Percentiles rank a stretch among this genome's conserved stretches.
These are phyloP conservation scores for Metroxylon sagu DNA, from an alignment of 176 grass and related monocot genomes.

Conservation along the genomic window DNA sequence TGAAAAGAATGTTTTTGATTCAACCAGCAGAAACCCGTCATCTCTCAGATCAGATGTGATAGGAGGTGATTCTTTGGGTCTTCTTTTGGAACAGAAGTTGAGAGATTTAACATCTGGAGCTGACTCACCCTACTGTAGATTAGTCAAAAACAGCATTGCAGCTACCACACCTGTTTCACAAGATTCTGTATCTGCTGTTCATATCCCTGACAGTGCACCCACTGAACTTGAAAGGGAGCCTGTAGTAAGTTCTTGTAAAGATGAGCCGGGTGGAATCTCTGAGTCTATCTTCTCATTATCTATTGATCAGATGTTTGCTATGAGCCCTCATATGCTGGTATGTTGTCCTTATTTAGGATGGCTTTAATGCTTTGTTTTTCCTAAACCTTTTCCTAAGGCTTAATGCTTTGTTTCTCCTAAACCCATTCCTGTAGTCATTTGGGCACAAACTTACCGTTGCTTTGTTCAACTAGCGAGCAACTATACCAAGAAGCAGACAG, in stretches of 20 bases:
- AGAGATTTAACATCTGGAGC: conserved; percentile 50
- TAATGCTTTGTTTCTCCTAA: no score
- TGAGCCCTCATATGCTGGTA: conserved; percentile 33
- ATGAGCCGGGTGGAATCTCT: conserved; percentile 18
- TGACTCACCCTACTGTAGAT: conserved; percentile 40
- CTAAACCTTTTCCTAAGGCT: no score
- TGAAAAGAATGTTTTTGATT: conserved; percentile 28
- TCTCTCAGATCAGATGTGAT: conserved; percentile 40
- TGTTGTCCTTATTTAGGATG: neutral
- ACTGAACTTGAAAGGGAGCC: conserved; percentile 19
- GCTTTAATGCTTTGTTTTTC: no score
- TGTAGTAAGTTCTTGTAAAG: conserved; percentile 24
- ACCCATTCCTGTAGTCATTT: no score
- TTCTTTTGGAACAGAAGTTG: conserved; percentile 70
- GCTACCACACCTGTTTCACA: conserved; percentile 20
- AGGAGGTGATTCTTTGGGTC: conserved; percentile 64
- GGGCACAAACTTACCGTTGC: no score
- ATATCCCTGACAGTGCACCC: conserved; percentile 2
- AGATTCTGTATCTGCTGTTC: conserved; percentile 18
- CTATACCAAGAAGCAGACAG: no score
- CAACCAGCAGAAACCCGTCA: conserved; percentile 24
- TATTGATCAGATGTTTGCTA: conserved; percentile 29
- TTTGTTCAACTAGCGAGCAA: no score
- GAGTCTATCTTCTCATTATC: conserved; percentile 37
- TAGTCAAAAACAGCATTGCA: conserved; percentile 35